Conservation (phyloP, 2,329 filamentous ascomycete species). For the Alternaria rosae region DNA sequence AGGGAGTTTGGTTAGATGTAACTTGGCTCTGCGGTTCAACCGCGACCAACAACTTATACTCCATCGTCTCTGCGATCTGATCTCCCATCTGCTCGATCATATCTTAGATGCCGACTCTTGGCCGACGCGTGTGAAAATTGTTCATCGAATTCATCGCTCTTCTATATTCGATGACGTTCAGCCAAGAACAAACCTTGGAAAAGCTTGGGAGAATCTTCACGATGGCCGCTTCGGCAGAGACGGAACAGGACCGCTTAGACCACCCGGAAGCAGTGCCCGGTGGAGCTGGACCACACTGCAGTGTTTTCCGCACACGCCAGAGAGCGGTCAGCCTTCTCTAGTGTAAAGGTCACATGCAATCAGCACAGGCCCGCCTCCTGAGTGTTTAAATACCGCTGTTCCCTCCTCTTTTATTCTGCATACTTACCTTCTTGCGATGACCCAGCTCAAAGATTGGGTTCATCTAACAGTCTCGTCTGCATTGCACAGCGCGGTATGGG, state of each 20-base stretch:
- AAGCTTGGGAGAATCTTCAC: not conserved
- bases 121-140: not conserved
- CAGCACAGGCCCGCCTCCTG: not conserved
- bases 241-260: not conserved
- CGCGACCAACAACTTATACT: conserved; percentile 7
- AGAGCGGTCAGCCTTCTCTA: not conserved
- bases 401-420: not conserved
- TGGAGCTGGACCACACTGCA: not conserved
- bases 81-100: not conserved
- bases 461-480: conserved; percentile 43
- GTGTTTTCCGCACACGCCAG: conserved; percentile 5
- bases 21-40: not conserved
- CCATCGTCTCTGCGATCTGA: not conserved
- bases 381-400: not conserved
- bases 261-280: not conserved
- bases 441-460: conserved; percentile 43
- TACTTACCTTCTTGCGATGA: conserved; percentile 47
- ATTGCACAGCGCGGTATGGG: conserved; percentile 51
- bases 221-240: not conserved
- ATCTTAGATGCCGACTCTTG: not conserved
- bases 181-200: conserved; percentile 4
- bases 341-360: not conserved
- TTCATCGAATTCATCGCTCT: not conserved
- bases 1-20: not conserved
- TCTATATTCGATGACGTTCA: conserved; percentile 1